Conservation (phyloP, 2,329 filamentous ascomycete genomes). For the Alternaria sp. region DNA sequence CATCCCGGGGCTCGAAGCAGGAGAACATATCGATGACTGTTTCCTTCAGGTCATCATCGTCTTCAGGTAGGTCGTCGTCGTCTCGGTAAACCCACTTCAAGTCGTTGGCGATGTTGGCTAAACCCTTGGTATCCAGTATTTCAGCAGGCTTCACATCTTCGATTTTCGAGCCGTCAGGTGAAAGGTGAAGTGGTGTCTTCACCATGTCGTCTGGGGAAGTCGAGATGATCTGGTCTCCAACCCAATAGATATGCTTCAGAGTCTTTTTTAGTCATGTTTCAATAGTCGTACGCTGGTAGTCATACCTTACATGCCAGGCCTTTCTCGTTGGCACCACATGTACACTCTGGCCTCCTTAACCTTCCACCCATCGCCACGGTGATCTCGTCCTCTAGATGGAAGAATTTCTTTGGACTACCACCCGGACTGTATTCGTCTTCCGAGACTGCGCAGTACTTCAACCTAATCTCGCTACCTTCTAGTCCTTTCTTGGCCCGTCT, state of each 20-base stretch:
- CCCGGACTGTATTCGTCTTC: conserved; percentile 32
- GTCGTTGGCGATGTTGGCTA: conserved; percentile 39
- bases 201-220: conserved; percentile 32
- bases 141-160: conserved; percentile 41
- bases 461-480: conserved; percentile 45
- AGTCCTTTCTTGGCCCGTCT: conserved; percentile 43
- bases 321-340: conserved; percentile 46
- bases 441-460: conserved; percentile 47
- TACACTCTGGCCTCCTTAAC: conserved; percentile 41
- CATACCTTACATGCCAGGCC: conserved; percentile 48
- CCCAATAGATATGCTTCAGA: conserved; percentile 51
- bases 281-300: background rate
- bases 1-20: conserved; percentile 48
- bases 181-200: conserved; percentile 39
- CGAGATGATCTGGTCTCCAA: conserved; percentile 46
- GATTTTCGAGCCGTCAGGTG: conserved; percentile 46
- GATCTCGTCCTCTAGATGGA: conserved; percentile 50
- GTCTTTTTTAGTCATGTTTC: conserved; percentile 9
- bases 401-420: conserved; percentile 37
- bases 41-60: conserved; percentile 43
- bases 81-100: conserved; percentile 46
- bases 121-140: conserved; percentile 36
- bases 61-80: conserved; percentile 32
- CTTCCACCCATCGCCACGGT: conserved; percentile 44
- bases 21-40: conserved; percentile 48